A percentile compares a stretch with the other conserved stretches of the same genome.
phyloP scores from a whole-genome alignment of 371 early-diverging fungal species.

The Circinella minor region DNA sequence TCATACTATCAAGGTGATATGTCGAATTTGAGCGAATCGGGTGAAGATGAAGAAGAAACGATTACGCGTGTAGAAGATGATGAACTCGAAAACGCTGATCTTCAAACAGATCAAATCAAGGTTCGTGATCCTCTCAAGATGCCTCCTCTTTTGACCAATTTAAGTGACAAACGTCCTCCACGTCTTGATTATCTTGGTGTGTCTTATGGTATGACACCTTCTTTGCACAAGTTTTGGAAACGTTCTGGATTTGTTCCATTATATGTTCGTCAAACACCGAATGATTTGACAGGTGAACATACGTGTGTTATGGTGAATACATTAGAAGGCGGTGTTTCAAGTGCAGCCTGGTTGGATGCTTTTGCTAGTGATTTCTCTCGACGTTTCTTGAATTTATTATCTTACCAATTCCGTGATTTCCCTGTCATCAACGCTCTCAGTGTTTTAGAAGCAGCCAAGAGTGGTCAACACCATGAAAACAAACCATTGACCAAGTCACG shows the following conservation, averaged over 20 bases:
- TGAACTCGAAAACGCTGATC: slow-evolving; percentile 66
- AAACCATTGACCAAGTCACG: slow-evolving; percentile 52
- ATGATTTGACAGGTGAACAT: slow-evolving; percentile 98
- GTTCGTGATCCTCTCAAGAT: slow-evolving; percentile 87
- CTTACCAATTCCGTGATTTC: slow-evolving; percentile 90
- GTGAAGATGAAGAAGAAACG: slow-evolving; percentile 50
- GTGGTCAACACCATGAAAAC: slow-evolving; percentile 32
- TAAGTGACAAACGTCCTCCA: slow-evolving; percentile 79
- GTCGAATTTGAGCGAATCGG: slow-evolving; percentile 67
- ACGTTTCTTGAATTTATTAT: slow-evolving; percentile 85
- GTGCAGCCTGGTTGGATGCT: slow-evolving; percentile 73
- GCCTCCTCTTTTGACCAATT: slow-evolving; percentile 88
- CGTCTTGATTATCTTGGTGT: slow-evolving; percentile 97
- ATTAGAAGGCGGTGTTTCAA: slow-evolving; percentile 61
- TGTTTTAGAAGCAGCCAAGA: slow-evolving; percentile 77
- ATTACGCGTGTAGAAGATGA: slow-evolving; percentile 61
- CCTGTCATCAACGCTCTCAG: slow-evolving; percentile 79
- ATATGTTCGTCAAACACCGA: slow-evolving; percentile 96
- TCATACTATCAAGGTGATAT: slow-evolving; percentile 88
- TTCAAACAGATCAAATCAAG: slow-evolving; percentile 79
- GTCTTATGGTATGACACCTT: slow-evolving; percentile 92
- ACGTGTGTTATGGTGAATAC: slow-evolving; percentile 95
- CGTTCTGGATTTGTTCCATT: slow-evolving; percentile 91
- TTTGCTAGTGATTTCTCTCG: slow-evolving; percentile 89
- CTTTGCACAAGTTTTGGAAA: slow-evolving; percentile 97